Evolutionary conservation across 108 stramenopile species (phyloP).

Genomic region (Skeletonema marinoi): DNA sequence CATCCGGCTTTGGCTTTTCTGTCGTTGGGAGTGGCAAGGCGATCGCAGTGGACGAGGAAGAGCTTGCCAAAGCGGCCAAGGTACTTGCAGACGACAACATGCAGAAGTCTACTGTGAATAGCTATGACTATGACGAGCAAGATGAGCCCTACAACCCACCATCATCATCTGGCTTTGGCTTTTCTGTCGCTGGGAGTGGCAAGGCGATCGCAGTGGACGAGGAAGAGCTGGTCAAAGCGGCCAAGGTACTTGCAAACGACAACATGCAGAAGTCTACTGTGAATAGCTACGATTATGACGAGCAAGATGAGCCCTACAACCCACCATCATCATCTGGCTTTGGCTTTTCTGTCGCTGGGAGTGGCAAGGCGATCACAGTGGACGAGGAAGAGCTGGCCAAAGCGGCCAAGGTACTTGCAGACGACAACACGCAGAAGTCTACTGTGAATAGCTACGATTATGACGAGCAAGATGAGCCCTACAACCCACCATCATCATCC

Average conservation of each 20-base stretch:
- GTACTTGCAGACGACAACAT: neutral
- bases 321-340: neutral
- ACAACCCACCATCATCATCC: too few relatives aligned
- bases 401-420: too few relatives aligned
- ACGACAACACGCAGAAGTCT: too few relatives aligned
- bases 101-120: neutral
- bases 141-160: neutral
- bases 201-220: slow-evolving; percentile 22
- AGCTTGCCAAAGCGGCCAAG: slow-evolving; percentile 18
- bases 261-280: neutral
- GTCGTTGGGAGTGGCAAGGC: slow-evolving; percentile 31
- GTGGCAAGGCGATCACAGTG: too few relatives aligned
- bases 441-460: too few relatives aligned
- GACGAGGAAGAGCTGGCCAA: too few relatives aligned
- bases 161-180: neutral
- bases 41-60: slow-evolving; percentile 35
- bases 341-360: too few relatives aligned
- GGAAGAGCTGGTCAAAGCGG: slow-evolving; percentile 28
- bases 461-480: too few relatives aligned
- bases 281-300: neutral
- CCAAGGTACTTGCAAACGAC: neutral
- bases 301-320: too few relatives aligned
- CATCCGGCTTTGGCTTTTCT: slow-evolving; percentile 13
- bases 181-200: slow-evolving; percentile 32
- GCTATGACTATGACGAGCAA: neutral